phyloP scores from a whole-genome alignment of 495 filamentous ascomycete genomes.

The Daldinia decipiens region DNA sequence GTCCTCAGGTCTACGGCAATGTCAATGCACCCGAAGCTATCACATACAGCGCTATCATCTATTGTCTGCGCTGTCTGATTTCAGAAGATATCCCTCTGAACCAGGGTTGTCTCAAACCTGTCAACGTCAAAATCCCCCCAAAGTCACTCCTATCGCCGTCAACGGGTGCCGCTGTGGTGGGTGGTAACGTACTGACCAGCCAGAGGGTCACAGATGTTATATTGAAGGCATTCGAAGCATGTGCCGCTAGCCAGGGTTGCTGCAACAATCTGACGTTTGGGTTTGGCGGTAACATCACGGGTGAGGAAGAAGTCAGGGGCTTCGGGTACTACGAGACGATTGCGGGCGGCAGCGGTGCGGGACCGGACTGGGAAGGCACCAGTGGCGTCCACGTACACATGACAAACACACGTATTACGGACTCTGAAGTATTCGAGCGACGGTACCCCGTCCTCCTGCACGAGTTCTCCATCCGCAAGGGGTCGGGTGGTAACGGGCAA shows the following conservation, averaged over 20 bases:
- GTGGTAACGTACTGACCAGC: conserved; percentile 90
- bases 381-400: conserved; percentile 94
- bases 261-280: conserved; percentile 92
- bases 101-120: conserved; percentile 91
- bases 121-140: conserved; percentile 84
- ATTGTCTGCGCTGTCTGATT: conserved; percentile 92
- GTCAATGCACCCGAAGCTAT: conserved; percentile 96
- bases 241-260: conserved; percentile 89
- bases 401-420: conserved; percentile 99
- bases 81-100: conserved; percentile 94
- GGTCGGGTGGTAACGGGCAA: conserved; percentile 76
- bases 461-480: conserved; percentile 78
- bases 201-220: conserved; percentile 96
- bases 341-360: conserved; percentile 90
- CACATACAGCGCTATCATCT: conserved; percentile 95
- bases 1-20: conserved; percentile 92
- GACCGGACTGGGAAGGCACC: conserved; percentile 86
- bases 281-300: conserved; percentile 81
- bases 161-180: conserved; percentile 89
- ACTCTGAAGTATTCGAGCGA: conserved; percentile 94
- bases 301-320: conserved; percentile 69
- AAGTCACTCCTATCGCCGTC: conserved; percentile 87
- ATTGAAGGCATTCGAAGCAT: conserved; percentile 87
- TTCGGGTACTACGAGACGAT: conserved; percentile 99
- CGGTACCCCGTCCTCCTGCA: conserved; percentile 89